A percentile compares a stretch with the other conserved stretches of the same genome.
phyloP scores from a whole-genome alignment of 148 eudicot species.

The Chenopodium quinoa region DNA sequence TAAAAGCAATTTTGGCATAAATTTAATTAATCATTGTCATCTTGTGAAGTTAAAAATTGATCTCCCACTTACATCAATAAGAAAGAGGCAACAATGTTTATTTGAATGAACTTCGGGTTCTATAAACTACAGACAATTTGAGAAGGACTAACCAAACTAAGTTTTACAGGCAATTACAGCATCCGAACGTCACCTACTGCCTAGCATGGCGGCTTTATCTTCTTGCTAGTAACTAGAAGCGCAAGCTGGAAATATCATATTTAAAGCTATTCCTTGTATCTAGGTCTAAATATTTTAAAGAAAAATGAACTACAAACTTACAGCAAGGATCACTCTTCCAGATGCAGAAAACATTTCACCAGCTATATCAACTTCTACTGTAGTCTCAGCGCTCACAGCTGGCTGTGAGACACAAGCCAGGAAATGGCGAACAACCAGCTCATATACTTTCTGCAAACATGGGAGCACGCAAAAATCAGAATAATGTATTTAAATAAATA shows the following conservation, averaged over 20 bases:
- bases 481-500: not conserved
- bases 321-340: conserved; percentile 82
- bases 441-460: conserved; percentile 72
- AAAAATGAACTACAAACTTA: conserved; percentile 31
- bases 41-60: not conserved
- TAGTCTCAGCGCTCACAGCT: conserved; percentile 95
- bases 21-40: not conserved
- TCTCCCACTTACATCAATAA: not conserved
- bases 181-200: not conserved
- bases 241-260: not conserved
- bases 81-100: not conserved
- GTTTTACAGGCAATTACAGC: conserved; percentile 3
- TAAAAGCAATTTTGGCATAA: not conserved
- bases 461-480: not conserved
- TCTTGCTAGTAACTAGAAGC: not conserved
- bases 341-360: conserved; percentile 81
- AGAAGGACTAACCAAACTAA: not conserved
- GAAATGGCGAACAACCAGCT: conserved; percentile 95
- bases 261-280: no score
- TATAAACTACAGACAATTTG: no score
- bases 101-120: not conserved
- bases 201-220: not conserved
- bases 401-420: conserved; percentile 99
- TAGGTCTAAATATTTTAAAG: not conserved
- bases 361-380: conserved; percentile 84